These are phyloP conservation scores for Golubevia sp. DNA, from an alignment of 1,284 basidiomycete genomes.

Conservation along the genomic window DNA sequence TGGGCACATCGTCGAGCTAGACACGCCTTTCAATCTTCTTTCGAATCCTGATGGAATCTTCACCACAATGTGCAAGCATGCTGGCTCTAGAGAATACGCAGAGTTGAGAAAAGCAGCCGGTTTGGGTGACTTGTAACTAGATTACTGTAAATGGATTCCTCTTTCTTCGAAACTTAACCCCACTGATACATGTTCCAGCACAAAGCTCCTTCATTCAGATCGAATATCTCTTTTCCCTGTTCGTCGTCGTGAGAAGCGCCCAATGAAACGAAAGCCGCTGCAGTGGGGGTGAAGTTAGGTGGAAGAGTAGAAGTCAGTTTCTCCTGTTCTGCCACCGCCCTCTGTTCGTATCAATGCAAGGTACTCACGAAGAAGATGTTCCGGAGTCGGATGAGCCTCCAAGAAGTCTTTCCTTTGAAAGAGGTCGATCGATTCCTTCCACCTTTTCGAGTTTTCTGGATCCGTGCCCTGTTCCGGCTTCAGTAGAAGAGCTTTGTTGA, in stretches of 20 bases:
- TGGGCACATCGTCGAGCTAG: conserved; percentile 69
- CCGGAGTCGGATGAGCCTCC: conserved; percentile 25
- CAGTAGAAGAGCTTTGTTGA: conserved; percentile 21
- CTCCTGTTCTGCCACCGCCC: background rate
- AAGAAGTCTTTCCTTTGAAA: conserved; percentile 17
- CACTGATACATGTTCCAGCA: conserved; percentile 46
- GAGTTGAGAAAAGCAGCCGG: no score
- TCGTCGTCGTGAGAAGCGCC: conserved; percentile 24
- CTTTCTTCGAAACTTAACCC: no score
- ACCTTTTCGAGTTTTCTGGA: conserved; percentile 10
- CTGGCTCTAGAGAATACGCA: background rate
- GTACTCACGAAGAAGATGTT: conserved; percentile 34
- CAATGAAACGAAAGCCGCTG: conserved; percentile 23
- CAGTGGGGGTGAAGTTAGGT: no score
- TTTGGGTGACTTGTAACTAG: no score
- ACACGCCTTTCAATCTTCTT: conserved; percentile 68
- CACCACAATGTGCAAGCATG: conserved; percentile 6
- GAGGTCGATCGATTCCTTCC: conserved; percentile 18
- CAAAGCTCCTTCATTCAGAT: conserved; percentile 26
- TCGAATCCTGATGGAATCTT: conserved; percentile 6
- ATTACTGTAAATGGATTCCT: no score
- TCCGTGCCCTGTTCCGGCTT: background rate
- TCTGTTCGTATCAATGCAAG: background rate
- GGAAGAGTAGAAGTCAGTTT: background rate
- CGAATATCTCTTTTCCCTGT: conserved; percentile 17